Evolutionary conservation across 2,329 filamentous ascomycete species (phyloP).

Genomic region (Claviceps lovelessii): DNA sequence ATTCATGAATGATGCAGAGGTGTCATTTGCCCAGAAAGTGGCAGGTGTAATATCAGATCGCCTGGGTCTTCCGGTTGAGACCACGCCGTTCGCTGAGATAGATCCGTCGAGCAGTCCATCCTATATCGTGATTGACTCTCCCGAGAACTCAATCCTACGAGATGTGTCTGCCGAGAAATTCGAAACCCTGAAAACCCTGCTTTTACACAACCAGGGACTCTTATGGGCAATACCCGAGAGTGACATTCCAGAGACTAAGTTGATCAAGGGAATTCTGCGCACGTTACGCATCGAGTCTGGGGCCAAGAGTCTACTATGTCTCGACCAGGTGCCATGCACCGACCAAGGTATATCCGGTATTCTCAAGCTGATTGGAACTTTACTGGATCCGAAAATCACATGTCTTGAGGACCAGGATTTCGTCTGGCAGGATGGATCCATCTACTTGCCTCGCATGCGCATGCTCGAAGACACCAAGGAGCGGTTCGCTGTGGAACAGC

Average conservation of each 20-base stretch:
- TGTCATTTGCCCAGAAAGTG: slow-evolving; percentile 1
- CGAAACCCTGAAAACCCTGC: slow-evolving; percentile 1
- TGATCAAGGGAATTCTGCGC: slow-evolving; percentile 6
- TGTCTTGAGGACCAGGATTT: slow-evolving; percentile 6
- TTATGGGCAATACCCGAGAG: slow-evolving; percentile 6
- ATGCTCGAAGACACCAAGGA: slow-evolving; percentile 3
- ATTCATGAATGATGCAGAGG: slow-evolving; percentile 1
- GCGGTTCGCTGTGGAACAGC: slow-evolving; percentile 5
- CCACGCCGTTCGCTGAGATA: background rate
- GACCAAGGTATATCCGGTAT: slow-evolving; percentile 1
- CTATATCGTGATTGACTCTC: slow-evolving; percentile 3
- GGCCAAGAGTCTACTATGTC: slow-evolving; percentile 1
- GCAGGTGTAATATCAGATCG: background rate
- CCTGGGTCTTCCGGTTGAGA: background rate
- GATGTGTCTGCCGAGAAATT: slow-evolving; percentile 3
- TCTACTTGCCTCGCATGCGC: slow-evolving; percentile 7
- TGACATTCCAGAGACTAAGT: slow-evolving; percentile 1
- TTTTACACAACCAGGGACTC: slow-evolving; percentile 4
- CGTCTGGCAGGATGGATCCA: slow-evolving; percentile 5
- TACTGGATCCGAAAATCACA: background rate
- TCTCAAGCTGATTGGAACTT: background rate
- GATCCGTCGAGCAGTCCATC: background rate
- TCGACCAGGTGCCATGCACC: slow-evolving; percentile 3
- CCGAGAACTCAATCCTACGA: background rate
- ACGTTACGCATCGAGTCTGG: slow-evolving; percentile 5